Evolutionary conservation across 257 asterid genomes (phyloP), one percentile per base, ranked within the genome.

Genomic region (Penstemon davidsonii): DNA sequence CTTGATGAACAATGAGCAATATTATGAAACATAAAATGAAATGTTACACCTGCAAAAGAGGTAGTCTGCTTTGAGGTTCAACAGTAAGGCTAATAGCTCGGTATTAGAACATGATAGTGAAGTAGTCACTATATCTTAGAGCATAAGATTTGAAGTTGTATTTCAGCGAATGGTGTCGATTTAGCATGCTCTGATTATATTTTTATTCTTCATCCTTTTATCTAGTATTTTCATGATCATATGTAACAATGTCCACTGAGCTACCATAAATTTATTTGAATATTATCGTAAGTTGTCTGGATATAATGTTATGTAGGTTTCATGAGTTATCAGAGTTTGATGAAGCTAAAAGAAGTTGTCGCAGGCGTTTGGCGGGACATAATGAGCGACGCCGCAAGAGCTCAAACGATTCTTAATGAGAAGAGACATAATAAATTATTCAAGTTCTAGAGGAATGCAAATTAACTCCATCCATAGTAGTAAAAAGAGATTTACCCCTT

Each of bases 281-380:
- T 25, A n/a, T 56, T 37, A 45, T 52, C 53, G 13, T 66, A 51
- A 60, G 52, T 63, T 56, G 18, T 64, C 59, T 76, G 45, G 63
- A 55, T 76, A 39, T 60, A 69, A 40, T 73, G 62, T 69, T 64
- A 43, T 76, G 69, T 92, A 91, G 98, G 91, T 91, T 91, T 80
- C 98, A 91, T 66, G 96, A 80, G 54, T 12, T 87, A 64, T 73
- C 87, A 62, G 94, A 88, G 77, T 88, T 91, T 44, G 98, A 91
- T 71, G 95, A 86, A 68, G 85, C 90, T 59, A 91, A 91, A 71
- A 84, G 92, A 79, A 91, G 98, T 72, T 91, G 98, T 39, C 89
- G 96, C 62, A 82, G 87, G 85, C 90, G 94, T 55, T 78, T 91
- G 79, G 96, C 96, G 13, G 96, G 95, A 65, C 98, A 91, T 73